These are phyloP conservation scores for Protea cynaroides DNA, from an alignment of 164 flowering plant genomes.

Conservation along the genomic window DNA sequence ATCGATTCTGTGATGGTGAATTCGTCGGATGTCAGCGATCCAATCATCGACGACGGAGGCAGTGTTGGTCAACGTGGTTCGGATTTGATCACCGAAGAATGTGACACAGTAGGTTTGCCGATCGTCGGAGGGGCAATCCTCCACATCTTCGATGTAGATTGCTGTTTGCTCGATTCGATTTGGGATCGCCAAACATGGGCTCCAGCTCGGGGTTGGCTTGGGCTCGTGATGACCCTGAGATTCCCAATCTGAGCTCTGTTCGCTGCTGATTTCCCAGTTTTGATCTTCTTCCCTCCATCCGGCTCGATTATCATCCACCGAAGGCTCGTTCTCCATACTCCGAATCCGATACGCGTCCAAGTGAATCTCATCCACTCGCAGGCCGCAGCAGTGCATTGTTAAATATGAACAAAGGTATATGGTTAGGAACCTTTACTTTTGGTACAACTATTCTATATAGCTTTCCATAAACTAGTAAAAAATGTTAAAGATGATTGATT, in stretches of 20 bases:
- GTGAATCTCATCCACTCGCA: too few species aligned
- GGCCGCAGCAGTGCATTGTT: too few species aligned
- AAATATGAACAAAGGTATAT: too few species aligned
- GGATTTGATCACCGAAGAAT: neutral
- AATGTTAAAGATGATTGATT: too few species aligned
- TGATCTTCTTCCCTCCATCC: too few species aligned
- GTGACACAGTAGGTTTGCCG: neutral
- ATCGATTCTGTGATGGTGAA: neutral
- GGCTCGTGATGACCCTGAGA: too few species aligned
- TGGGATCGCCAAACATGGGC: neutral
- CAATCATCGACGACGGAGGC: neutral
- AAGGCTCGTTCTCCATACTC: neutral
- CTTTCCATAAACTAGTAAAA: too few species aligned
- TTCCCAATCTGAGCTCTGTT: too few species aligned
- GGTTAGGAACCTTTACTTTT: too few species aligned
- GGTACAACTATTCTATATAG: too few species aligned
- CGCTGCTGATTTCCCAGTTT: too few species aligned
- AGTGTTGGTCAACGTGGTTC: neutral
- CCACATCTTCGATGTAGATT: neutral
- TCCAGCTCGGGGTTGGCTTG: neutral
- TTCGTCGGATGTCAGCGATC: neutral
- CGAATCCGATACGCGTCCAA: too few species aligned
- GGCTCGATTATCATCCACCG: neutral
- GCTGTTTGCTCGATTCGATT: neutral
- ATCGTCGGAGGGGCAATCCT: neutral